These are phyloP conservation scores for Nectriaceae sp. DNA, from an alignment of 2,329 filamentous ascomycete species.

Conservation along the genomic window DNA sequence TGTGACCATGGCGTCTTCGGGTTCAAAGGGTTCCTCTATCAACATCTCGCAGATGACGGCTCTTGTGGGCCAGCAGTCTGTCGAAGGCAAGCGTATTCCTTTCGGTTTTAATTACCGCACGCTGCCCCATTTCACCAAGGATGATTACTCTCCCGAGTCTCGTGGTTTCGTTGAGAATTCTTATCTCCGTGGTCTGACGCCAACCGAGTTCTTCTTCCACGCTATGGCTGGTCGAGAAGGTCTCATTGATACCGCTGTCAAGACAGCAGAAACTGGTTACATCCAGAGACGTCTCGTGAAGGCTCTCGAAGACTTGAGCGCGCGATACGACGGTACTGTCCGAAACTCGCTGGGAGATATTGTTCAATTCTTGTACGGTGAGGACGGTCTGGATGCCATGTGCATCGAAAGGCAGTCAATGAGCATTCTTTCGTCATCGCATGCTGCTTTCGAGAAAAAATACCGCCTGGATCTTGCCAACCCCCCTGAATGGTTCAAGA, in stretches of 20 bases:
- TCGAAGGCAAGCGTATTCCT: slow-evolving; percentile 97
- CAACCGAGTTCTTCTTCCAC: slow-evolving; percentile 98
- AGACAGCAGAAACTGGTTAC: slow-evolving; percentile 98
- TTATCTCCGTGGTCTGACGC: slow-evolving; percentile 92
- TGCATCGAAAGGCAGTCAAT: slow-evolving; percentile 92
- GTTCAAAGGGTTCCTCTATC: slow-evolving; percentile 98
- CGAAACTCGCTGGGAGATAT: slow-evolving; percentile 96
- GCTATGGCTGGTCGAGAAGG: slow-evolving; percentile 99
- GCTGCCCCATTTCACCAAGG: slow-evolving; percentile 96
- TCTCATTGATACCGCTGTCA: slow-evolving; percentile 99
- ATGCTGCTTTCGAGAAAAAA: slow-evolving; percentile 74
- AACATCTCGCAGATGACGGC: slow-evolving; percentile 99
- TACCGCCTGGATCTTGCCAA: slow-evolving; percentile 77
- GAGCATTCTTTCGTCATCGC: slow-evolving; percentile 80
- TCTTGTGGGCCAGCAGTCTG: slow-evolving; percentile 94
- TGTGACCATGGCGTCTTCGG: slow-evolving; percentile 92
- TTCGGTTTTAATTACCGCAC: slow-evolving; percentile 99
- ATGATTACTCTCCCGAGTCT: slow-evolving; percentile 96
- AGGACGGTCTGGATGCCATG: slow-evolving; percentile 92
- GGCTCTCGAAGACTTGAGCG: slow-evolving; percentile 95
- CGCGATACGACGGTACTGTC: slow-evolving; percentile 96
- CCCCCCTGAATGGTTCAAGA: slow-evolving; percentile 61
- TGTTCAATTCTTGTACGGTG: slow-evolving; percentile 95
- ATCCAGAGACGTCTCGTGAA: slow-evolving; percentile 98
- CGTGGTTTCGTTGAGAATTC: slow-evolving; percentile 99